phyloP scores from a whole-genome alignment of 2,329 filamentous ascomycete genomes.

The Diaporthe citrichinensis region DNA sequence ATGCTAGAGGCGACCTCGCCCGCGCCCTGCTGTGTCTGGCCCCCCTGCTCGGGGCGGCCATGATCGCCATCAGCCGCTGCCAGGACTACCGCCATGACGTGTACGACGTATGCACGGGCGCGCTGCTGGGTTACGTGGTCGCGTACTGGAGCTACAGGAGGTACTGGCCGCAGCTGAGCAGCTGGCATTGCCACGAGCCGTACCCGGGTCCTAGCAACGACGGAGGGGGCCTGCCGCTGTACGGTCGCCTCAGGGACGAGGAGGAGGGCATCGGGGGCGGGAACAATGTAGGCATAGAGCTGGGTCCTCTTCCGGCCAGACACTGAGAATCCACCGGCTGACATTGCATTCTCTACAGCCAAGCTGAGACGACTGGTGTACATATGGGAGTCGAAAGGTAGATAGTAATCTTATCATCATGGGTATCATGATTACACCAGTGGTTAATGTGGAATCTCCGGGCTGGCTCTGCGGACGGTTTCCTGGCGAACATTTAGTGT shows the following conservation, averaged over 20 bases:
- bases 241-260: constrained; percentile 65
- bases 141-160: constrained; percentile 77
- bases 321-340: constrained; percentile 38
- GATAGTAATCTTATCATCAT: not conserved
- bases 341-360: constrained; percentile 39
- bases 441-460: not conserved
- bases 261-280: constrained; percentile 59
- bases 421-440: not conserved
- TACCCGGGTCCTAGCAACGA: constrained; percentile 58
- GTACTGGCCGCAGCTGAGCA: constrained; percentile 72
- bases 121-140: constrained; percentile 70
- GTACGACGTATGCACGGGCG: constrained; percentile 76
- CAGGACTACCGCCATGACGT: constrained; percentile 81
- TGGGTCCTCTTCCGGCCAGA: constrained; percentile 46
- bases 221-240: constrained; percentile 47
- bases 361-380: constrained; percentile 18
- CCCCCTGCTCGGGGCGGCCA: constrained; percentile 73
- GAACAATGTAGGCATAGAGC: constrained; percentile 57
- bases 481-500: not conserved
- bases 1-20: constrained; percentile 61
- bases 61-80: constrained; percentile 78
- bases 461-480: not conserved
- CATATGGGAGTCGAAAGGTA: not conserved
- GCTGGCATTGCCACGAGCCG: constrained; percentile 69
- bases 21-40: constrained; percentile 69